A percentile compares a stretch with the other conserved stretches of the same genome.
Evolutionary conservation across 106 monocot species (phyloP).

Genomic region (Phalaenopsis equestris): DNA sequence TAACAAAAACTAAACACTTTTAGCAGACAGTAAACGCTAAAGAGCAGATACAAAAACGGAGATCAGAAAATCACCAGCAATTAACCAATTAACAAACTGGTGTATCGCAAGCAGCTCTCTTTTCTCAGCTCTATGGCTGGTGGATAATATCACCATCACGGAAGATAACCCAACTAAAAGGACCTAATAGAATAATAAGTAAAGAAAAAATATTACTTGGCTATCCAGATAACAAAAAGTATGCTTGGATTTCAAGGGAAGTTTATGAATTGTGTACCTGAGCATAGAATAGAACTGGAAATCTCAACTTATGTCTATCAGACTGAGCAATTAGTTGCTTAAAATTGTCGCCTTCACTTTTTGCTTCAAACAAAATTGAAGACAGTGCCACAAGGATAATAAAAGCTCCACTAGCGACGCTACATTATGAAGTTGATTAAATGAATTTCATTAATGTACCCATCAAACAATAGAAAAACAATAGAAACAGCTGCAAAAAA

Average conservation of each 20-base stretch:
- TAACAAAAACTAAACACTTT: conserved; percentile 1
- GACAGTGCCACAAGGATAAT: conserved; percentile 51
- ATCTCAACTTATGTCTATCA: conserved; percentile 15
- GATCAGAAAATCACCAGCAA: conserved; percentile 43
- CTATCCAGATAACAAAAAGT: background rate
- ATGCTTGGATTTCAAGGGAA: background rate
- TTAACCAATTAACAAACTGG: conserved; percentile 78
- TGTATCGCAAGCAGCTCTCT: conserved; percentile 52
- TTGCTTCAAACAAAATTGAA: conserved; percentile 37
- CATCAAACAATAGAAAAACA: background rate
- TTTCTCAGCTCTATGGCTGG: conserved; percentile 62
- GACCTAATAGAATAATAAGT: conserved; percentile 24
- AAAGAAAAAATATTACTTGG: background rate
- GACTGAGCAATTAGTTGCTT: conserved; percentile 30
- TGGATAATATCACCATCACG: conserved; percentile 71
- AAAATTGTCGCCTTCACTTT: conserved; percentile 29
- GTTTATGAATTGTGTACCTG: conserved; percentile 38
- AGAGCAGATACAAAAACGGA: background rate
- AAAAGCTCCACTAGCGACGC: conserved; percentile 58
- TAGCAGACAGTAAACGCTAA: background rate
- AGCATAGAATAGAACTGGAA: conserved; percentile 35
- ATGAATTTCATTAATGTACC: background rate
- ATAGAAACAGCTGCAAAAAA: background rate
- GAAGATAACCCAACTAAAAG: conserved; percentile 62
- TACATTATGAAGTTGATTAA: conserved; percentile 24